Base-by-base conservation (phyloP, 2,329 filamentous ascomycete genomes). In the Berkeleyomyces rouxiae region DNA sequence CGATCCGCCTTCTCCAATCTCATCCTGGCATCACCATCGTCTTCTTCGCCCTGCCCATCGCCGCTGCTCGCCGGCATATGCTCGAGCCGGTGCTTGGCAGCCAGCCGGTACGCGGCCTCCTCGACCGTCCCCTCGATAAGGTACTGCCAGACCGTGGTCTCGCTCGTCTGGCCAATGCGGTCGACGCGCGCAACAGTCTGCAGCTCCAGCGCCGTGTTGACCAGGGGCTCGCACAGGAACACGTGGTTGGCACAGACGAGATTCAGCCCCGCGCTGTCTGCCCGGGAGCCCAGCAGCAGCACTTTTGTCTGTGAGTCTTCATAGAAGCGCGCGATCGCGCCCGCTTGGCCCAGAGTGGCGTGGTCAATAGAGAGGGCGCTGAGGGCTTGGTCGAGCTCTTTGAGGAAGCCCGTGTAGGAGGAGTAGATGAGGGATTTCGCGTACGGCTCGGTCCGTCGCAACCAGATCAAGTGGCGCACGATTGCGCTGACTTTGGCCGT, bases 161-260 rank as follows among this genome's bases (percentile, higher is more conserved):
- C 81, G 60, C 88, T 84, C 66, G 85, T 79, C 73, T 97, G 93
- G 0, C 93, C 93, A 66, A 99, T 99, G 43, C 93, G 84, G 71
- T 99, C 90, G 1, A 99, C 91, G 63, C 93, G 86, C 0, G 92
- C 91, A 69, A 97, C 95, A 11, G 91, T 92, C 72, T 99, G 93
- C 7, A 97, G 79, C 72, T 97, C 93, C 13, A 99, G 83, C 0
- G 91, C 90, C 0, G 92, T 92, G 70, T 97, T 96, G 68, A 97
- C 83, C 3, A 97, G 77, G 2, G 93, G 93, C 70, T 99, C 93
- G 71, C 90, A 96, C 3, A 99, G 80, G 70, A 97, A 95, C 1
- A 97, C 90, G 70, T 97, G 90, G 58, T 84, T 96, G 3, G 92
- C 93, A 68, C 95, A 92, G 67, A 96, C 87, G 0, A 99, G 80